Conservation (phyloP, 768 basidiomycete species). For the Ramaria sp. region DNA sequence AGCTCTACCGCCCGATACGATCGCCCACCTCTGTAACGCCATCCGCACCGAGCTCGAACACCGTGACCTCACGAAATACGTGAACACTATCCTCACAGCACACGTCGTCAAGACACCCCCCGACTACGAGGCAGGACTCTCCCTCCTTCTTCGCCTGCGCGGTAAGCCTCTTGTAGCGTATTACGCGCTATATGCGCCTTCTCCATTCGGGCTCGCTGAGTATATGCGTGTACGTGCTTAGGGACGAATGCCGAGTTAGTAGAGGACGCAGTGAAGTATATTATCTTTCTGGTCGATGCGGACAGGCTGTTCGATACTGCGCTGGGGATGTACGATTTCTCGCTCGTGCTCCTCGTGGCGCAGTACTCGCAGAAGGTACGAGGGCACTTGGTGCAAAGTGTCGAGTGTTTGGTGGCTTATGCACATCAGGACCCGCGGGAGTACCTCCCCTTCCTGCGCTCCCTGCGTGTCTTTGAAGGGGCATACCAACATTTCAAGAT, state of each 20-base stretch:
- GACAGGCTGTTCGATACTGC: slow-evolving; percentile 88
- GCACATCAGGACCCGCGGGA: slow-evolving; percentile 80
- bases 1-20: slow-evolving; percentile 41
- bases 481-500: slow-evolving; percentile 85
- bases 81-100: slow-evolving; percentile 87
- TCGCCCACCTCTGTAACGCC: slow-evolving; percentile 66
- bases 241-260: slow-evolving; percentile 64
- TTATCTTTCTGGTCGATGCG: slow-evolving; percentile 95
- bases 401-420: background rate
- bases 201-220: background rate
- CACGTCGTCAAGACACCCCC: slow-evolving; percentile 88
- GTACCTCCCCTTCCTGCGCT: slow-evolving; percentile 92
- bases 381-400: no score
- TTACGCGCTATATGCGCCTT: background rate
- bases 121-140: slow-evolving; percentile 79
- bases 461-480: slow-evolving; percentile 68
- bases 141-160: slow-evolving; percentile 64
- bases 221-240: slow-evolving; percentile 12
- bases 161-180: slow-evolving; percentile 47
- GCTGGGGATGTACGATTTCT: slow-evolving; percentile 98
- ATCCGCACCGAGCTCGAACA: slow-evolving; percentile 63
- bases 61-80: slow-evolving; percentile 64
- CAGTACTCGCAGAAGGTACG: slow-evolving; percentile 88
- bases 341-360: slow-evolving; percentile 88
- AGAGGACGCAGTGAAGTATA: slow-evolving; percentile 96